Evolutionary conservation across 306 rosid species (phyloP), one percentile per base, ranked within the genome.

Genomic region (Psophocarpus tetragonolobus): DNA sequence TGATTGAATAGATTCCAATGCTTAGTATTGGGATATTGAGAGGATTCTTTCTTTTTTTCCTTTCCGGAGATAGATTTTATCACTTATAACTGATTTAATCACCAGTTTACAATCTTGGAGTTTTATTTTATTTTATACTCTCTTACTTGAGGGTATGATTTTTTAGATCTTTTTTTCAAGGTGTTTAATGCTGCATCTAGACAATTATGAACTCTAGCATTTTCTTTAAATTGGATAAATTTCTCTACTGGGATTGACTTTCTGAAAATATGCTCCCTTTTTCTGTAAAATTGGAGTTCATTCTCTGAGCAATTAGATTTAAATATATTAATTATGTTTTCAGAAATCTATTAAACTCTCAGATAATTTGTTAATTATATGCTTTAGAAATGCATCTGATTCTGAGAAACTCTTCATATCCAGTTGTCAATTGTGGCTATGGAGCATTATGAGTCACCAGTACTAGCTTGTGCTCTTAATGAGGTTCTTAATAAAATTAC

Each of bases 341-440:
- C n/a, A n/a, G n/a, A n/a, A n/a, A n/a, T n/a, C n/a, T n/a, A n/a
- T n/a, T n/a, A n/a, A n/a, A n/a, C n/a, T n/a, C n/a, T n/a, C n/a
- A n/a, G 47, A 67, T 32, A 18, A 44, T 54, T 38, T 69, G 63
- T 38, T 73, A 32, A 33, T 8, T 10, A 4, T 63, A 9, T 30
- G 13, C 64, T 39, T 33, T 27, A 56, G 32, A 57, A 17, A 10
- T 47, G 45, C 32, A 65, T 71, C 51, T 30, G 60, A 75, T 80
- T 69, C 65, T 63, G 53, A 33, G 45, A 38, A 67, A 54, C 68
- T 76, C 57, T 70, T 68, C 71, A 35, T 75, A 45, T 76, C 78
- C 88, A 93, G 98, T 91, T 91, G 21, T 89, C 97, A 6, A 17
- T 91, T 60, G 73, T 93, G 82, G 81, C 85, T 57, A 71, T 93